Evolutionary conservation across 495 filamentous ascomycete species (phyloP).

Genomic region (Thozetella sp.): DNA sequence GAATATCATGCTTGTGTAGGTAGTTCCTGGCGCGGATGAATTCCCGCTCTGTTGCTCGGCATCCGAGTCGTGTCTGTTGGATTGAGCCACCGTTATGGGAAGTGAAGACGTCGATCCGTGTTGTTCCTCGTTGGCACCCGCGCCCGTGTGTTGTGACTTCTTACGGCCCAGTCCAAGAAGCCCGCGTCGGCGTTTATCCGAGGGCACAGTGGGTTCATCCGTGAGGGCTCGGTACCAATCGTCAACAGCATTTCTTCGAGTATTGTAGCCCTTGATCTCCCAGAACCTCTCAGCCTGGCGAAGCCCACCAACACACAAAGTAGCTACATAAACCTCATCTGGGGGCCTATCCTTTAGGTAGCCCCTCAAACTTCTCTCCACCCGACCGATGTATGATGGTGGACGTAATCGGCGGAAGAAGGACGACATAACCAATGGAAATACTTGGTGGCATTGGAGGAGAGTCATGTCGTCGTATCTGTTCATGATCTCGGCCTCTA

Average conservation of each 20-base stretch:
- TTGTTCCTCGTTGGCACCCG: conserved; percentile 19
- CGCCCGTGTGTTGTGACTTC: conserved; percentile 44
- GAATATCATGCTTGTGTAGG: conserved; percentile 42
- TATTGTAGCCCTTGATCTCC: conserved; percentile 61
- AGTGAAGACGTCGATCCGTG: conserved; percentile 9
- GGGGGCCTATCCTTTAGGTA: conserved; percentile 55
- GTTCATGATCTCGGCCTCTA: conserved; percentile 54
- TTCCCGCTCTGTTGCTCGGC: no score
- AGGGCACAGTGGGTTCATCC: conserved; percentile 35
- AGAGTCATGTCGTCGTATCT: conserved; percentile 59
- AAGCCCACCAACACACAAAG: conserved; percentile 52
- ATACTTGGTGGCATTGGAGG: conserved; percentile 54
- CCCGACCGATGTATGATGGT: conserved; percentile 55
- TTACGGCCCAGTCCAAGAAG: conserved; percentile 50
- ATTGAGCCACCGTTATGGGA: not conserved
- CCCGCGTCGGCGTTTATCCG: conserved; percentile 43
- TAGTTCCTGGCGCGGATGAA: no score
- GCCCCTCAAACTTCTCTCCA: conserved; percentile 56
- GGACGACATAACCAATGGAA: conserved; percentile 54
- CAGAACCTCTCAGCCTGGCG: conserved; percentile 56
- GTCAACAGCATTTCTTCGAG: conserved; percentile 51
- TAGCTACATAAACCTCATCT: conserved; percentile 56
- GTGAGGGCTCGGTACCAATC: conserved; percentile 51
- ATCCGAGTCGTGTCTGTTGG: conserved; percentile 6
- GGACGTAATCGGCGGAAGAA: conserved; percentile 56